Base-by-base conservation (phyloP, 2,329 filamentous ascomycete genomes). In the Fusarium mexicanum region DNA sequence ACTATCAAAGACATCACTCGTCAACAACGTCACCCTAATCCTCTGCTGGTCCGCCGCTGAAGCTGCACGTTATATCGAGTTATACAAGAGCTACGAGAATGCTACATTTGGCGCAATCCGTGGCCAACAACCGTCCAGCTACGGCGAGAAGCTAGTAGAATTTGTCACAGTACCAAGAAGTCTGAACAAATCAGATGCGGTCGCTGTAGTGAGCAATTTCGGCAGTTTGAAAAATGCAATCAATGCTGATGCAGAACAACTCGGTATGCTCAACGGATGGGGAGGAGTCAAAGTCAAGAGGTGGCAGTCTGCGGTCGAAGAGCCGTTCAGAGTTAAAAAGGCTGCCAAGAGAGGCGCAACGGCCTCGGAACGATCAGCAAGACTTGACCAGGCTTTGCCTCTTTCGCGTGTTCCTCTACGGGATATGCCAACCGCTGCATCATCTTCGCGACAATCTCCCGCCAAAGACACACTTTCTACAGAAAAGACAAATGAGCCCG, bases 31-130 rank as follows among this genome's bases (percentile, higher is more conserved):
- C 46, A 99, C 96, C 4, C 83, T 99, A 18, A 91, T 99, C 59
- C 87, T 98, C 13, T 97, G 94, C 84, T 99, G 96, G 96, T 96
- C 93, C 11, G 94, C 96, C 22, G 93, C 94, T 67, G 96, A 99
- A 85, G 96, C 95, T 5, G 96, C 94, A 1, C 91, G 96, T 77
- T 99, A 99, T 80, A 87, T 99, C 31, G 96, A 98, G 81, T 86
- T 98, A 16, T 98, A 96, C 87, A 99, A 99, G 83, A 94, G 92
- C 2, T 97, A 95, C 78, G 96, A 99, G 83, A 91, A 97, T 80
- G 94, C 95, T 40, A 86, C 83, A 72, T 93, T 95, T 33, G 91
- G 91, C 1, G 93, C 93, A 38, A 98, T 99, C 82, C 92, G 92
- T 67, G 94, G 95, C 17, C 92, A 94, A 76, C 95, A 97, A 82